Conservation (phyloP, 805 yeast genomes). For the Lipomyces japonicus region DNA sequence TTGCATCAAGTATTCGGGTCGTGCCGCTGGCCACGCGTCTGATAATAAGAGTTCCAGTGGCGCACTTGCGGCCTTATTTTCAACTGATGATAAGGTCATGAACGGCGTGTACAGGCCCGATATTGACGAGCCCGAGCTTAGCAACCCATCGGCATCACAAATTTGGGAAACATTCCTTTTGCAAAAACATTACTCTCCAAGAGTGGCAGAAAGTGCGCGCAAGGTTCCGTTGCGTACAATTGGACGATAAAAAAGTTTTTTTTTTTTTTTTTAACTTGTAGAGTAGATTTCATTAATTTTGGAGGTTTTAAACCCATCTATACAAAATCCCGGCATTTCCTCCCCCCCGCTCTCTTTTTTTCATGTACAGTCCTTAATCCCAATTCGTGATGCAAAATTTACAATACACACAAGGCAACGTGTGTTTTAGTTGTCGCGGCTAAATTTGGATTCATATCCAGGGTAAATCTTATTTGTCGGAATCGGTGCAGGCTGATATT, state of each 20-base stretch:
- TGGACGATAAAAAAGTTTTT: constrained; percentile 7
- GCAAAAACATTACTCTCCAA: constrained; percentile 78
- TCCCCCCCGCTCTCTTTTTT: no score
- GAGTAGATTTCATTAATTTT: not conserved
- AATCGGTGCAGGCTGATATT: constrained; percentile 23
- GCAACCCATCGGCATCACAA: constrained; percentile 84
- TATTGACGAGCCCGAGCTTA: constrained; percentile 62
- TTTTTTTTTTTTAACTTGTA: not conserved
- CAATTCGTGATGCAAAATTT: not conserved
- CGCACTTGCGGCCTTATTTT: constrained; percentile 68
- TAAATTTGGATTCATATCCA: constrained; percentile 23
- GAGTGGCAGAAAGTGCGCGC: constrained; percentile 64
- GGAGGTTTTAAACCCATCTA: not conserved
- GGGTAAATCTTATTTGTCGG: constrained; percentile 22
- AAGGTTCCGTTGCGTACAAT: constrained; percentile 17
- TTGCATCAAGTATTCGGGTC: constrained; percentile 56
- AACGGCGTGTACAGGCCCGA: constrained; percentile 74
- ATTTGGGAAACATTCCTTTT: constrained; percentile 83
- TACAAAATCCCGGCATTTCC: no score
- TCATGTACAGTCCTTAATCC: not conserved
- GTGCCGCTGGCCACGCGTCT: constrained; percentile 5
- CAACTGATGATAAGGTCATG: constrained; percentile 82
- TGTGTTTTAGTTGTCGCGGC: constrained; percentile 4
- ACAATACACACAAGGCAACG: no score
- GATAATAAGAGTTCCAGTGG: constrained; percentile 13